phyloP scores from a whole-genome alignment of 768 basidiomycete genomes.

The Rhizopogon rudus region DNA sequence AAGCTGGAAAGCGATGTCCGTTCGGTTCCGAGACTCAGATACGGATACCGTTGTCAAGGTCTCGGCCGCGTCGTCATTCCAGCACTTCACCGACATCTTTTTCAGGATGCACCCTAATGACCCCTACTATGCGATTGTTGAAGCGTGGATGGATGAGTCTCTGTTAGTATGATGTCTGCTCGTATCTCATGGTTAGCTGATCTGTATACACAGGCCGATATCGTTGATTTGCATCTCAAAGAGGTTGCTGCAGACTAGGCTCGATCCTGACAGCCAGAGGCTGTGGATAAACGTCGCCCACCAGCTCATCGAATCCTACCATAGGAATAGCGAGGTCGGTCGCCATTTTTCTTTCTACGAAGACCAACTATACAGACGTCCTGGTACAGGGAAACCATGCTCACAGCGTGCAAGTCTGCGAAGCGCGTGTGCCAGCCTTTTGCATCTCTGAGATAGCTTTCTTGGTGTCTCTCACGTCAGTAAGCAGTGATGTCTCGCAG shows the following conservation, averaged over 20 bases:
- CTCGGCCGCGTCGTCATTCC: conserved; percentile 49
- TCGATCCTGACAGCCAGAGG: conserved; percentile 39
- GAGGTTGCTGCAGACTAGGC: conserved; percentile 55
- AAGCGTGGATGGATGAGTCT: conserved; percentile 40
- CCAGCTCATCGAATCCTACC: conserved; percentile 55
- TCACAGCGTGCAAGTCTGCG: conserved; percentile 44
- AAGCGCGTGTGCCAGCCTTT: conserved; percentile 57
- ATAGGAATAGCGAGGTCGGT: conserved; percentile 43
- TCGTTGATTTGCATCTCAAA: conserved; percentile 43
- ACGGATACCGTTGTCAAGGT: conserved; percentile 63
- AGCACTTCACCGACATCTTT: conserved; percentile 37
- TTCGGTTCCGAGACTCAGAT: conserved; percentile 59
- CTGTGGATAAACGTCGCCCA: no score
- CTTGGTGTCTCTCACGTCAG: conserved; percentile 65
- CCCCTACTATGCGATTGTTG: conserved; percentile 30
- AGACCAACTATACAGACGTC: conserved; percentile 4
- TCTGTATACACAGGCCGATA: conserved; percentile 10
- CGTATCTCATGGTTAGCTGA: background rate
- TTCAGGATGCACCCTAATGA: conserved; percentile 44
- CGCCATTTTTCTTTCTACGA: background rate
- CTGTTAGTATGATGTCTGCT: conserved; percentile 33
- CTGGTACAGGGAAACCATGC: conserved; percentile 35
- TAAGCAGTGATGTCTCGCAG: conserved; percentile 60
- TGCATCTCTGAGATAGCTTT: conserved; percentile 69
- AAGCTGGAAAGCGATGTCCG: conserved; percentile 41